Evolutionary conservation across 2,329 filamentous ascomycete species (phyloP), one percentile per base, ranked within the genome.

Genomic region (Paraconiothyrium brasiliense): DNA sequence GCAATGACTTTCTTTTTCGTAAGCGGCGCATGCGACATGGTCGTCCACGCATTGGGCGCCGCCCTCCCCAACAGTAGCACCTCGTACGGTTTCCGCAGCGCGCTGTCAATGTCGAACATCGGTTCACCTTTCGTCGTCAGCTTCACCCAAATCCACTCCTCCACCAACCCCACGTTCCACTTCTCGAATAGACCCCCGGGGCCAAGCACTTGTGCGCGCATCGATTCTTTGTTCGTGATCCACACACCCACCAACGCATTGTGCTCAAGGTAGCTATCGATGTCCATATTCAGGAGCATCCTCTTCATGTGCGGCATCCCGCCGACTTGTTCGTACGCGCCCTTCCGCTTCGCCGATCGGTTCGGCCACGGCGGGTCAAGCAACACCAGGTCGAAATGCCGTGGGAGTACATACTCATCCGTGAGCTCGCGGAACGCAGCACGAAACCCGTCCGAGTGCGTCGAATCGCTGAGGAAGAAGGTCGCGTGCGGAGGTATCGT

Each of bases 301-400:
- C 71, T 69, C 55, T 72, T 72, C 58, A 88, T 82, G 54, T 86
- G 83, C 13, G 79, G 71, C 49, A 85, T 72, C 75, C 66, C 83
- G 70, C 70, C 69, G 47, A 73, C 74, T 75, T 66, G 78, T 71
- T 73, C 88, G 86, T 65, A 84, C 1, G 67, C 78, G 80, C 77
- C 82, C 69, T 86, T 88, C 43, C 90, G 84, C 67, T 85, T 85
- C 14, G 87, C 92, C 6, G 91, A 94, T 49, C 89, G 86, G 72
- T 93, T 94, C 0, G 92, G 91, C 92, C 92, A 94, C 1, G 92
- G 92, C 3, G 92, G 92, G 72, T 94, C 92, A 22, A 94, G 80
- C 8, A 93, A 75, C 41, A 94, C 82, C 48, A 94, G 80, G 65
- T 91, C 82, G 75, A 94, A 93, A 7, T 75, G 70, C 22, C 80